These are phyloP conservation scores for Trichoderma harzianum DNA, from an alignment of 2,329 filamentous ascomycete genomes.

Conservation along the genomic window DNA sequence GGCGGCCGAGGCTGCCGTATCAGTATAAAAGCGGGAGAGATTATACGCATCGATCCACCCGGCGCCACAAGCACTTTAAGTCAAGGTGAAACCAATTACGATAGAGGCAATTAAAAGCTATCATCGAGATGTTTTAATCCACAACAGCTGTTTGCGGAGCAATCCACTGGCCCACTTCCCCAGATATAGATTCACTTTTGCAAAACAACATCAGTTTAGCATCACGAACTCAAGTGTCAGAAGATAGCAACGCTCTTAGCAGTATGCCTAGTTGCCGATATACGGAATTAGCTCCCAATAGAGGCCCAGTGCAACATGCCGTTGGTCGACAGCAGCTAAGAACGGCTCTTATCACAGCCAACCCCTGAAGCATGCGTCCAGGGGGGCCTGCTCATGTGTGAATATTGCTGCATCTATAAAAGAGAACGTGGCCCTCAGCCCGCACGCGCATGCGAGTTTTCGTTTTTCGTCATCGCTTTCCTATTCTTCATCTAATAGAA, in stretches of 20 bases:
- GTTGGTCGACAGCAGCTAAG: not conserved
- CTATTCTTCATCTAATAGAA: not conserved
- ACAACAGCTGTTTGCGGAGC: not conserved
- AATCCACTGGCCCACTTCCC: slow-evolving; percentile 1
- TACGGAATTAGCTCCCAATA: not conserved
- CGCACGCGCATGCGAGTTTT: not conserved
- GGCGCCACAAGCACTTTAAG: not conserved
- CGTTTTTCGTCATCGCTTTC: not conserved
- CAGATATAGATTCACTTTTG: not conserved
- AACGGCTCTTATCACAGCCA: not conserved
- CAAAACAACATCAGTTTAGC: not conserved
- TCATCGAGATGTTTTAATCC: not conserved
- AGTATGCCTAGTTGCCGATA: not conserved
- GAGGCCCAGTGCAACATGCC: not conserved
- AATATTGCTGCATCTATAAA: not conserved
- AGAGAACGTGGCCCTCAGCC: not conserved
- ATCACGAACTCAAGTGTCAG: not conserved
- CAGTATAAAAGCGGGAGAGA: not conserved
- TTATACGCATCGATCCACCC: not conserved
- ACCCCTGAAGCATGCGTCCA: not conserved
- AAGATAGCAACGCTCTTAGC: not conserved
- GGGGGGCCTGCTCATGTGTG: not conserved
- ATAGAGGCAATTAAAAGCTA: not conserved
- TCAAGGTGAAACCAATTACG: not conserved
- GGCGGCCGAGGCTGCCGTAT: not conserved